phyloP scores from a whole-genome alignment of 441 rosid species.

The Kokia cookei region DNA sequence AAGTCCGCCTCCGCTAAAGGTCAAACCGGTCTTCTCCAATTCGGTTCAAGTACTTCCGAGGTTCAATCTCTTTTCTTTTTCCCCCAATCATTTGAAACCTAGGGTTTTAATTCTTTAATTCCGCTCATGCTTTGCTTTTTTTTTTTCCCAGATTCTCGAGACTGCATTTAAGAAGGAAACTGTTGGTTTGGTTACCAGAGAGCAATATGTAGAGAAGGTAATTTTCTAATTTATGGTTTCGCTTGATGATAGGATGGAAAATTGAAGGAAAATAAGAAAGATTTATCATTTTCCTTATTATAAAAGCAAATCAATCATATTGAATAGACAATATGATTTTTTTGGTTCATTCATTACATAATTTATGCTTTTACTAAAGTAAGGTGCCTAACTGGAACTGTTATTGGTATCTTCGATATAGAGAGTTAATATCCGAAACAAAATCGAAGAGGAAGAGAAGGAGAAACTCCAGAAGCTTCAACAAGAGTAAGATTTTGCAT shows the following conservation, averaged over 20 bases:
- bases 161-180: constrained; percentile 96
- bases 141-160: constrained; percentile 56
- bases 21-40: constrained; percentile 94
- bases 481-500: constrained; percentile 55
- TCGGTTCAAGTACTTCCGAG: constrained; percentile 93
- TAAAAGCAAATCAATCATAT: too few relatives aligned
- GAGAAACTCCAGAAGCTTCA: constrained; percentile 89
- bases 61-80: constrained; percentile 19
- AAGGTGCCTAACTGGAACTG: not conserved
- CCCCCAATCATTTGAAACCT: not conserved
- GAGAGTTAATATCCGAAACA: constrained; percentile 90
- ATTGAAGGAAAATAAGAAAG: not conserved
- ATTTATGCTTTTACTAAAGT: not conserved
- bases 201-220: constrained; percentile 95
- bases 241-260: not conserved
- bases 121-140: not conserved
- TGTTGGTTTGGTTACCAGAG: constrained; percentile 87
- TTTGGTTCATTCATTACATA: constrained; percentile 4
- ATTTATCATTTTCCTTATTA: too few relatives aligned
- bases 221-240: not conserved
- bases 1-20: constrained; percentile 73
- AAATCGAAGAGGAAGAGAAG: constrained; percentile 95
- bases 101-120: not conserved
- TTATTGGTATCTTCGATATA: constrained; percentile 20
- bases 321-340: too few relatives aligned